These are phyloP conservation scores for Alternaria sp. DNA, from an alignment of 2,329 filamentous ascomycete genomes.

Conservation along the genomic window DNA sequence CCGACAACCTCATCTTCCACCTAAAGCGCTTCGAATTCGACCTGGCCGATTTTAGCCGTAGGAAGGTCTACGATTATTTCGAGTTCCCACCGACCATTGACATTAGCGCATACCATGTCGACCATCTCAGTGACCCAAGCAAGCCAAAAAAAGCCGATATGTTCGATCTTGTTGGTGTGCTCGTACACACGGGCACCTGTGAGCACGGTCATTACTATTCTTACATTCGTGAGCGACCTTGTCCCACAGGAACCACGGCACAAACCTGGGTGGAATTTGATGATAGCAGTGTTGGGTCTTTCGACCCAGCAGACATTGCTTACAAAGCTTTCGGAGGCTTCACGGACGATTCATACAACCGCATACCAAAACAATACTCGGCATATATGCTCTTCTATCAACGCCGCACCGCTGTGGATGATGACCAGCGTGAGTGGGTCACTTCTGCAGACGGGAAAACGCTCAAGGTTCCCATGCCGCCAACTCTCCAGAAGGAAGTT, in stretches of 20 bases:
- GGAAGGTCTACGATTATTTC: slow-evolving; percentile 96
- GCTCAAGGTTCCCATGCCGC: slow-evolving; percentile 55
- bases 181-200: slow-evolving; percentile 91
- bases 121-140: slow-evolving; percentile 72
- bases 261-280: slow-evolving; percentile 88
- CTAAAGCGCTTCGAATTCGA: slow-evolving; percentile 89
- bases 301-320: slow-evolving; percentile 76
- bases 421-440: slow-evolving; percentile 37
- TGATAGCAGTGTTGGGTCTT: slow-evolving; percentile 79
- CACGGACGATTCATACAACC: slow-evolving; percentile 37
- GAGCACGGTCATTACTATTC: slow-evolving; percentile 98
- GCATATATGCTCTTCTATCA: slow-evolving; percentile 99
- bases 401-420: slow-evolving; percentile 69
- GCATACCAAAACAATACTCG: slow-evolving; percentile 58
- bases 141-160: slow-evolving; percentile 68
- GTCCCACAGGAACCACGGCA: slow-evolving; percentile 52
- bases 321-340: slow-evolving; percentile 70
- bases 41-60: slow-evolving; percentile 75
- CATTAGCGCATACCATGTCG: slow-evolving; percentile 89
- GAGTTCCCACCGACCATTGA: slow-evolving; percentile 84
- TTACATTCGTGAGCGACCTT: slow-evolving; percentile 82
- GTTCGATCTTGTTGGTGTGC: slow-evolving; percentile 92
- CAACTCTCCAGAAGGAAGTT: slow-evolving; percentile 62
- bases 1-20: slow-evolving; percentile 94
- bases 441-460: slow-evolving; percentile 54